phyloP scores from a whole-genome alignment of 2,329 filamentous ascomycete genomes.

The Onygenales sp. region DNA sequence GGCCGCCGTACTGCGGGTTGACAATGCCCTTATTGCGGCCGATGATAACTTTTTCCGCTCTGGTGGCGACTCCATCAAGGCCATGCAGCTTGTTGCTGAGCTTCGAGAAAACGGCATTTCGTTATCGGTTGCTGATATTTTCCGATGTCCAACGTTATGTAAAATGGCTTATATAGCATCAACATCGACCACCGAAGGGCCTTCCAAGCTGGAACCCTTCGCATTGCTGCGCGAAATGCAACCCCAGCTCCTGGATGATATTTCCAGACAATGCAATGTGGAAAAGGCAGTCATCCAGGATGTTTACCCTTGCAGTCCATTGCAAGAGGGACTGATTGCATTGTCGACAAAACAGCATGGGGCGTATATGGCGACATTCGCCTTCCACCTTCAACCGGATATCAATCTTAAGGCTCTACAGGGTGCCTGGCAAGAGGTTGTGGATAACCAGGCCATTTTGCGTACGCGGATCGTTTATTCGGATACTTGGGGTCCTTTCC shows the following conservation, averaged over 20 bases:
- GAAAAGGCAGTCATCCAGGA: constrained; percentile 23
- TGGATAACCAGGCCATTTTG: constrained; percentile 38
- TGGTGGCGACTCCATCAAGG: constrained; percentile 39
- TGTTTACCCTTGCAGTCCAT: constrained; percentile 35
- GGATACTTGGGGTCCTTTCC: constrained; percentile 26
- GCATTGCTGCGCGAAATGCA: neutral
- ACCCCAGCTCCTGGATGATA: constrained; percentile 4
- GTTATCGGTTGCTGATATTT: constrained; percentile 35
- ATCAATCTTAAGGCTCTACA: constrained; percentile 36
- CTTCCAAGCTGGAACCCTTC: neutral
- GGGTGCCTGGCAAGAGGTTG: constrained; percentile 36
- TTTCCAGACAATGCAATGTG: constrained; percentile 23
- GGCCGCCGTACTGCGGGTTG: constrained; percentile 30
- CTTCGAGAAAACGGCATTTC: constrained; percentile 30
- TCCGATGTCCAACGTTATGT: constrained; percentile 32
- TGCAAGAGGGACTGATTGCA: constrained; percentile 38
- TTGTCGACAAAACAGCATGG: constrained; percentile 39
- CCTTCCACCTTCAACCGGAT: constrained; percentile 28
- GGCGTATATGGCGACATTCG: constrained; percentile 40
- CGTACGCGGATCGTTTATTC: constrained; percentile 39
- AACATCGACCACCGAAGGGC: neutral
- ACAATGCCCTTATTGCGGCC: constrained; percentile 27
- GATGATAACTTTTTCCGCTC: constrained; percentile 39
- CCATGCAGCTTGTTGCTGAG: constrained; percentile 37
- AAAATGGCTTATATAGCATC: constrained; percentile 23